Evolutionary conservation across 805 yeast species (phyloP), one percentile per base, ranked within the genome.

Genomic region (Torulaspora maleeae): DNA sequence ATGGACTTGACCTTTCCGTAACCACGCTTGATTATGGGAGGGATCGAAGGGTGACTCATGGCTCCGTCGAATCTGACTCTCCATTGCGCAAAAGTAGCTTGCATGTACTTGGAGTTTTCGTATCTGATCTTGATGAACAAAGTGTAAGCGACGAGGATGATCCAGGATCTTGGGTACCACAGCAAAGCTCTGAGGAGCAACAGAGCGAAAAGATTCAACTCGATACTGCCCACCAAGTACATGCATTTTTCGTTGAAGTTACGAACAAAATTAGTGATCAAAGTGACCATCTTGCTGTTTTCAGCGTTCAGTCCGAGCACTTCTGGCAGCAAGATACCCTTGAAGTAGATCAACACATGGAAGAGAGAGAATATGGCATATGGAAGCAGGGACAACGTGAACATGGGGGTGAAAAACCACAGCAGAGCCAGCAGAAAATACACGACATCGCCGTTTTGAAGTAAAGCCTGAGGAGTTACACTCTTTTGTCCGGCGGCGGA

Each of bases 311-410:
- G 35, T 15, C 50, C 49, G 6, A 60, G 55, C 19, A 80, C 66
- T 5, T 78, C 70, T 32, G 97, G 95, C 42, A 90, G 70, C 45
- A 91, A 53, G 52, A 74, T 76, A 34, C 79, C 73, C 55, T 83
- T 79, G 44, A 76, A 52, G 69, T 86, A 91, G 15, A 83, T 81
- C 58, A 89, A 70, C 9, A 79, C 80, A 63, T 90, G 97, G 78
- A 91, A 89, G 15, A 81, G 61, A 6, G 96, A 83, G 65, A 84
- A 90, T 45, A 86, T 70, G 37, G 79, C 71, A 60, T 85, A 88
- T 44, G 97, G 95, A 19, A 82, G 63, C 51, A 83, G 68, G 2
- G 95, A 76, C 44, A 86, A 61, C 27, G 78, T 65, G 51, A 78
- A 76, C 48, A 75, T 78, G 38, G 83, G 80, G 53, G 88, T 76